Base-by-base conservation (phyloP, 2,329 filamentous ascomycete genomes). In the Pseudocercospora vitis region DNA sequence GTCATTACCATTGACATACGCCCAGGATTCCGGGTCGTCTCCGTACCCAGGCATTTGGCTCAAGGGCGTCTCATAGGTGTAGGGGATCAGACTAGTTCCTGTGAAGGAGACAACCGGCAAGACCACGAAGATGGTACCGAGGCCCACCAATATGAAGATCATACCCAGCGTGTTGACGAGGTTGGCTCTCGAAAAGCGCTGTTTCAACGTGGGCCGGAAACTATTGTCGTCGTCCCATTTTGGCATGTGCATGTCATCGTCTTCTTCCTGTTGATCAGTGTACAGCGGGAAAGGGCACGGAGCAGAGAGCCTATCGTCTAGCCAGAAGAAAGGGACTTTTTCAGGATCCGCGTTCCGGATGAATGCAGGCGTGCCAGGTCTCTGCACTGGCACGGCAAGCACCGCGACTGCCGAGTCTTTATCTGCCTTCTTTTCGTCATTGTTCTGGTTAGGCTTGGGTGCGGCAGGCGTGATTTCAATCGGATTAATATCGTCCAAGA, bases 221-320 rank as follows among this genome's bases (percentile, higher is more conserved):
- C 60, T 66, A 53, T 73, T 68, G 54, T 80, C 77, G 50, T 78
- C 75, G 57, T 80, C 76, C 45, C 74, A 74, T 42, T 70, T 68
- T 7, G 80, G 79, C 70, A 78, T 76, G 54, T 82, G 79, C 66
- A 80, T 73, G 21, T 77, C 75, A 56, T 82, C 80, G 56, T 82
- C 80, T 21, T 73, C 72, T 61, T 82, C 80, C 44, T 74, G 71
- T 55, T 80, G 73, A 55, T 81, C 74, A 11, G 71, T 68, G 57
- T 78, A 78, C 16, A 81, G 61, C 3, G 78, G 73, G 62, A 76
- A 77, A 0, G 60, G 63, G 54, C 69, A 69, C 18, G 76, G 75
- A 7, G 73, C 74, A 14, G 67, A 70, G 9, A 80, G 64, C 26
- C 76, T 69, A 59, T 81, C 77, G 61, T 80, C 76, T 8, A 78